Conservation (phyloP, 1,139 yeast genomes). For the Fermentozyma sake region DNA sequence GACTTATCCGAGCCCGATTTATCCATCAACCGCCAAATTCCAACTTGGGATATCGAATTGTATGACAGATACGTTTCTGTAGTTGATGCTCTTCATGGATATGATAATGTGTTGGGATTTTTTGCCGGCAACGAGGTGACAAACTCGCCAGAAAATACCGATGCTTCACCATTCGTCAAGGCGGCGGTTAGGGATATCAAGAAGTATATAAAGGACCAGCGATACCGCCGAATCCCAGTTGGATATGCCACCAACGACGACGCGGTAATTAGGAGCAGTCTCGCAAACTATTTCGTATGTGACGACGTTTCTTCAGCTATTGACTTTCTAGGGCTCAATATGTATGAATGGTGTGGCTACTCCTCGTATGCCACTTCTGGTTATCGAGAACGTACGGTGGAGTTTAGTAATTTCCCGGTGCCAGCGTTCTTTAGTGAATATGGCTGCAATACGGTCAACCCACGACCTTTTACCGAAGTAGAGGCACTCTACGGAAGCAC, state of each 20-base stretch:
- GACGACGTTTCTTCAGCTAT: conserved; percentile 23
- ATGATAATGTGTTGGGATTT: conserved; percentile 50
- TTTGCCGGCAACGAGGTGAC: conserved; percentile 64
- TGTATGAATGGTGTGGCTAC: conserved; percentile 69
- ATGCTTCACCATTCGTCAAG: conserved; percentile 57
- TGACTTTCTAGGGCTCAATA: conserved; percentile 58
- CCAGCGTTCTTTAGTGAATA: conserved; percentile 60
- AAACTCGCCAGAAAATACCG: conserved; percentile 42
- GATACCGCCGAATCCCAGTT: conserved; percentile 50
- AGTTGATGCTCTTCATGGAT: conserved; percentile 45
- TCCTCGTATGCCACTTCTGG: conserved; percentile 55
- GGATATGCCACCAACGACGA: conserved; percentile 65
- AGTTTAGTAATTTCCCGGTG: conserved; percentile 43
- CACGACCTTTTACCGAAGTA: conserved; percentile 53
- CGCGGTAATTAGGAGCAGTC: conserved; percentile 39
- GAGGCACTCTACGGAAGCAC: conserved; percentile 32
- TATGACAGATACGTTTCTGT: conserved; percentile 41
- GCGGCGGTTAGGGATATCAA: conserved; percentile 60
- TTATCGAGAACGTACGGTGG: conserved; percentile 49
- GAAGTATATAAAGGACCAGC: conserved; percentile 35
- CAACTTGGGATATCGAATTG: conserved; percentile 43
- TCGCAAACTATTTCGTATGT: conserved; percentile 51
- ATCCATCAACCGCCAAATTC: conserved; percentile 47
- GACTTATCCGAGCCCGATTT: conserved; percentile 53
- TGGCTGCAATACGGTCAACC: conserved; percentile 52